Evolutionary conservation across 257 asterid species (phyloP).

Genomic region (Lithospermum erythrorhizon): DNA sequence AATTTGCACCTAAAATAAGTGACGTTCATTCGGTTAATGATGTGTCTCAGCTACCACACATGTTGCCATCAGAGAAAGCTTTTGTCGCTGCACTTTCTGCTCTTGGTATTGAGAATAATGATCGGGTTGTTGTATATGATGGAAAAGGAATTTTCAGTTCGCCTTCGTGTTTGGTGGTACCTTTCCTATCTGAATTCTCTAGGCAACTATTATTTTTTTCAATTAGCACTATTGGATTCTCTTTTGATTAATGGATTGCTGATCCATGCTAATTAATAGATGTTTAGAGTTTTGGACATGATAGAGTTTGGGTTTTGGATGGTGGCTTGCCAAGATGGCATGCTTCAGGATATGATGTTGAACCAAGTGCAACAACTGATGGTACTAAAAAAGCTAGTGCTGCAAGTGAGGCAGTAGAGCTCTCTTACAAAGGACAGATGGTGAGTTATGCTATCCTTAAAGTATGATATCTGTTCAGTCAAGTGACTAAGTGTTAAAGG

Average conservation of each 20-base stretch:
- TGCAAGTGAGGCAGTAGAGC: constrained; percentile 96
- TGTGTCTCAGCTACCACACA: constrained; percentile 73
- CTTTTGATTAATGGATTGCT: neutral
- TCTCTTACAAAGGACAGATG: constrained; percentile 59
- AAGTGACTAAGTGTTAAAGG: too few species aligned
- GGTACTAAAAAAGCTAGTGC: constrained; percentile 94
- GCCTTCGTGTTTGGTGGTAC: constrained; percentile 99
- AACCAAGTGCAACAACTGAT: constrained; percentile 89
- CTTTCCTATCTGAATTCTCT: neutral
- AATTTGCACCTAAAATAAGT: neutral
- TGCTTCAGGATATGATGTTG: constrained; percentile 66
- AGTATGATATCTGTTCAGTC: too few species aligned
- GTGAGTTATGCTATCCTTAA: constrained; percentile 16
- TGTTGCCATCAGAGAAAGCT: constrained; percentile 95
- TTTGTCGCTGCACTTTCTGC: constrained; percentile 98
- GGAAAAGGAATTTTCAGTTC: constrained; percentile 98
- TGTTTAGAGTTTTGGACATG: constrained; percentile 95
- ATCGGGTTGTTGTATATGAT: constrained; percentile 80
- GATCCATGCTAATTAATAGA: constrained; percentile 25
- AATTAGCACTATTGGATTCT: neutral
- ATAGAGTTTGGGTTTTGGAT: constrained; percentile 79
- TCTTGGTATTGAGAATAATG: constrained; percentile 87
- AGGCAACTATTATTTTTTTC: neutral
- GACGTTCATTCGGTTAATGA: neutral
- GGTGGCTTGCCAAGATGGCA: constrained; percentile 97